Evolutionary conservation across 2,329 filamentous ascomycete species (phyloP), one percentile per base, ranked within the genome.

Genomic region (Balansia obtecta): DNA sequence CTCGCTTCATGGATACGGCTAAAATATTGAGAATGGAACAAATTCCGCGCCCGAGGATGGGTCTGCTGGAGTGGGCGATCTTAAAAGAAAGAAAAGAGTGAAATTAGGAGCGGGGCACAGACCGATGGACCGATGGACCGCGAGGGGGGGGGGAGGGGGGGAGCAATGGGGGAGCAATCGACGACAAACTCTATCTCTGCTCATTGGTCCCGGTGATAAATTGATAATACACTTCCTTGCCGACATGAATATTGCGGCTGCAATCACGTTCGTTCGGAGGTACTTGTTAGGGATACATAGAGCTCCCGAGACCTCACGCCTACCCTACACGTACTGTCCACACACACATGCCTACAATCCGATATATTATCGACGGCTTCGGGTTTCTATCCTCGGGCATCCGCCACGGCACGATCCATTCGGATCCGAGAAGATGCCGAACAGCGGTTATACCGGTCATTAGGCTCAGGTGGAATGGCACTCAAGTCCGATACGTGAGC

Each of bases 41-140:
- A 52, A 46, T 45, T 53, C 50, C 49, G 52, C 53, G 46, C 43
- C 32, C 3, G 39, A 48, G 44, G 43, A 45, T 50, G 51, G 81
- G 80, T 43, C 46, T 22, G 33, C 37, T 37, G n/a, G 52, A 34
- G 37, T 40, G 30, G 38, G 44, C 7, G 30, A 39, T 33, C 43
- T 38, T 42, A n/a, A 20, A 46, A 43, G 30, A 33, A 42, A 22
- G 30, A 44, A 44, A 43, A 22, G 30, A 37, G 42, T 20, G 20
- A 15, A 32, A 18, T n/a, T 18, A 30, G 43, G 49, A 43, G 50
- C 53, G 53, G 53, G 50, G 49, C 45, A 49, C 52, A 54, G 42
- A 20, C 52, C 52, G 52, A 30, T 20, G 48, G 34, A 41, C 46
- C 33, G 48, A n/a, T n/a, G n/a, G n/a, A n/a, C n/a, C n/a, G n/a